Evolutionary conservation across 1,284 basidiomycete genomes (phyloP), one percentile per base, ranked within the genome.

Genomic region (Ganoderma lucidum): DNA sequence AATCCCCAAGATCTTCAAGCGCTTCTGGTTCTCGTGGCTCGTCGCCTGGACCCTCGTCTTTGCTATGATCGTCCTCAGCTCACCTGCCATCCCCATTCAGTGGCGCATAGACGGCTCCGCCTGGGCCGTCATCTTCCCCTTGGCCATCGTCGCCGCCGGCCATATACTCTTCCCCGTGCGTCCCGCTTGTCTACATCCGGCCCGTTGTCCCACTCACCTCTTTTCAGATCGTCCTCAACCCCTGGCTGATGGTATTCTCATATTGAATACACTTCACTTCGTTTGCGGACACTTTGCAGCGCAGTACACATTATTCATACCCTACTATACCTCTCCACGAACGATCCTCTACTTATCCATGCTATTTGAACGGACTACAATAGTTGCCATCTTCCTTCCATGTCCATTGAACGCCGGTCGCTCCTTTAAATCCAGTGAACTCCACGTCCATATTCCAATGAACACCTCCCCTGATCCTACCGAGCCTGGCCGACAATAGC

Each of bases 1-100:
- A 77, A 81, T 88, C 17, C 88, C 87, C 8, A 81, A 83, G 71
- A 88, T 88, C 71, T 77, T 83, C 75, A 85, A 85, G 75, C 79
- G 79, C 35, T 87, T 86, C 82, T 86, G 84, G 79, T 81, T 83
- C 75, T 76, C 83, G 67, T 76, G 87, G 58, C 66, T 81, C n/a
- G 73, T 86, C n/a, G 83, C 82, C 60, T 69, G 78, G 64, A 55
- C 82, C 63, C 68, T 84, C 64, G 68, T 89, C 68, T 84, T 79
- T 8, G 80, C 78, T 59, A 81, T 88, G 56, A 68, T 82, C 55
- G 64, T 87, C 45, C 76, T 84, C 55, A 78, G 80, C 45, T 78
- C 83, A 12, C 70, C 78, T 10, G 55, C 88, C 23, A 79, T 90
- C 0, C 84, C 84, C 0, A 48, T 80, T 44, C 80, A 77, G 30